A percentile compares a stretch with the other conserved stretches of the same genome.
Evolutionary conservation across 768 basidiomycete species (phyloP).

Genomic region (Russula foetens): DNA sequence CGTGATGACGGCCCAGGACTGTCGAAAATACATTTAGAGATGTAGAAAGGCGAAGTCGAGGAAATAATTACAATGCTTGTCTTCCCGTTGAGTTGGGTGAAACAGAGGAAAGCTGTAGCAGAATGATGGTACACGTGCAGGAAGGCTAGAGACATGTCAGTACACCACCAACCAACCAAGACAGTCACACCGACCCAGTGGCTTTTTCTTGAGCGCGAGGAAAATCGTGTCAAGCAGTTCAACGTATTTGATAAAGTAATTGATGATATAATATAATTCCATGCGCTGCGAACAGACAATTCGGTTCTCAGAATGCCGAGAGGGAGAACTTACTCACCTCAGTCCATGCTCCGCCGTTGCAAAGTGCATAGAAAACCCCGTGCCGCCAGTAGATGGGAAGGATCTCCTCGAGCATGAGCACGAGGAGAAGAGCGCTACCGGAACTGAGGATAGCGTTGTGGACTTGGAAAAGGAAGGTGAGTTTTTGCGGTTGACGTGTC

Average conservation of each 20-base stretch:
- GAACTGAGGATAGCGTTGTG: constrained; percentile 86
- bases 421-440: constrained; percentile 78
- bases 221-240: constrained; percentile 97
- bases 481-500: constrained; percentile 59
- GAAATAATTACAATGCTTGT: constrained; percentile 66
- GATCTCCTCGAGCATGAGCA: constrained; percentile 90
- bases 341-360: constrained; percentile 74
- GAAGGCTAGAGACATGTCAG: constrained; percentile 54
- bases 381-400: constrained; percentile 66
- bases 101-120: constrained; percentile 93
- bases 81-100: constrained; percentile 86
- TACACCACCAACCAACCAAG: not conserved
- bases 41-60: not conserved
- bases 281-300: constrained; percentile 46
- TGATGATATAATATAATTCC: constrained; percentile 97
- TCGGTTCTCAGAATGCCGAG: not conserved
- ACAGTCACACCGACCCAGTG: constrained; percentile 57
- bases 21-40: not conserved
- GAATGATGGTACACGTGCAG: constrained; percentile 99
- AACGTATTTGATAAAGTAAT: constrained; percentile 98
- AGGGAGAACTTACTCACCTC: constrained; percentile 45
- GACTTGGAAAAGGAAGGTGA: constrained; percentile 76
- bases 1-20: constrained; percentile 95
- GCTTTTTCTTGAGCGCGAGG: constrained; percentile 97
- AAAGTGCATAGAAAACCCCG: constrained; percentile 71